These are phyloP conservation scores for Penicillium coffeae DNA, from an alignment of 495 filamentous ascomycete species.

Conservation along the genomic window DNA sequence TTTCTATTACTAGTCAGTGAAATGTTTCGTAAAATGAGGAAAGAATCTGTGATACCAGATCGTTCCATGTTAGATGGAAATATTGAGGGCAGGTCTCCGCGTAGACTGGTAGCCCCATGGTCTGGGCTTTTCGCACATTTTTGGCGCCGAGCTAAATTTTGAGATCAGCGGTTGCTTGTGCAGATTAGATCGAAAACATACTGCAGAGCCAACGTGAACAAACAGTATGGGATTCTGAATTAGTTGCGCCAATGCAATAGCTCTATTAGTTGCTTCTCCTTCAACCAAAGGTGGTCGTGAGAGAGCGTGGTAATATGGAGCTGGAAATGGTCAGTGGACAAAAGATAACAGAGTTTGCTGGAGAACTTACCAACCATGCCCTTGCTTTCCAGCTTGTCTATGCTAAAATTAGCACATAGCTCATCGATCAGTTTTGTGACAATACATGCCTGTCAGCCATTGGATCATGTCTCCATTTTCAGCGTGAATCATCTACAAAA, in stretches of 20 bases:
- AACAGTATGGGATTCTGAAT: constrained; percentile 45
- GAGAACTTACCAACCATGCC: constrained; percentile 12
- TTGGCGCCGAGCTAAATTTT: constrained; percentile 5
- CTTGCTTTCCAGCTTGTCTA: constrained; percentile 8
- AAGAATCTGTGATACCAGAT: constrained; percentile 1
- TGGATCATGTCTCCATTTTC: constrained; percentile 19
- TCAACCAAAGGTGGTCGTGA: constrained; percentile 33
- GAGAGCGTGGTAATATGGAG: constrained; percentile 34
- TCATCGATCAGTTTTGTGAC: not conserved
- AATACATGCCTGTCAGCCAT: constrained; percentile 9
- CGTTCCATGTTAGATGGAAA: constrained; percentile 32
- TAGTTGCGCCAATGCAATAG: constrained; percentile 39
- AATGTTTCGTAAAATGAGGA: not conserved
- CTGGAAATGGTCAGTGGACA: too few relatives aligned
- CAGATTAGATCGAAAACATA: constrained; percentile 5
- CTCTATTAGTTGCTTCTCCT: constrained; percentile 43
- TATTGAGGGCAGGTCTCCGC: constrained; percentile 40
- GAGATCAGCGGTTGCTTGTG: constrained; percentile 4
- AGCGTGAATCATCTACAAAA: constrained; percentile 14
- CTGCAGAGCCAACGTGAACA: constrained; percentile 33
- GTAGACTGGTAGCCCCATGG: constrained; percentile 31
- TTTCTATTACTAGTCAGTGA: constrained; percentile 1
- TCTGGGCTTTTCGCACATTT: constrained; percentile 21
- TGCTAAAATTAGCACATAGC: not conserved
- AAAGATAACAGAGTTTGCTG: too few relatives aligned